phyloP scores from a whole-genome alignment of 805 yeast species.

The Kodamaea fukazawae region DNA sequence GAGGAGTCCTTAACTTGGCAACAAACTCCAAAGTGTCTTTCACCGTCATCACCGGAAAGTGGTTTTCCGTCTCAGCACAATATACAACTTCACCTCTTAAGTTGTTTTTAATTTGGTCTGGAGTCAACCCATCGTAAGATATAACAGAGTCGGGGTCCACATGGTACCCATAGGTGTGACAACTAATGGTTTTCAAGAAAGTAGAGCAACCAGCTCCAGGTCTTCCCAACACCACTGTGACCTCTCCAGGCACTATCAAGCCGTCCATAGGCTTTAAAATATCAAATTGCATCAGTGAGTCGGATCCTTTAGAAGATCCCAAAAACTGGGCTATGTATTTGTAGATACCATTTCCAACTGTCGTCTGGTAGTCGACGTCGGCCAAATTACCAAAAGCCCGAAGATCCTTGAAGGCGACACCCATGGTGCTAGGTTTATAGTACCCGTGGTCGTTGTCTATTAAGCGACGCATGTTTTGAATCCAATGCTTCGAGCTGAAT shows the following conservation, averaged over 20 bases:
- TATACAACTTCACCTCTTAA: slow-evolving; percentile 69
- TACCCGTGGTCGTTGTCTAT: slow-evolving; percentile 12
- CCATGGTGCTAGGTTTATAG: slow-evolving; percentile 15
- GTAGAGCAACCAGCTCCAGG: slow-evolving; percentile 85
- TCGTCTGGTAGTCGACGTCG: slow-evolving; percentile 16
- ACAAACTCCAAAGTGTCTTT: slow-evolving; percentile 64
- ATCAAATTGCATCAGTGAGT: slow-evolving; percentile 33
- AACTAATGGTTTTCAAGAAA: slow-evolving; percentile 60
- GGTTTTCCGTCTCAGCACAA: slow-evolving; percentile 66
- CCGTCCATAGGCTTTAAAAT: slow-evolving; percentile 69
- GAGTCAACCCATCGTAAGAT: slow-evolving; percentile 55
- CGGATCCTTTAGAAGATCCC: slow-evolving; percentile 9
- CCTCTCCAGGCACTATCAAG: slow-evolving; percentile 56
- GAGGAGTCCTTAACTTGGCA: slow-evolving; percentile 59
- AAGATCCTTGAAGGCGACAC: slow-evolving; percentile 15
- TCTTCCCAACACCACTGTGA: slow-evolving; percentile 71
- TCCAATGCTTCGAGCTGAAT: slow-evolving; percentile 14
- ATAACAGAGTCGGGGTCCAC: slow-evolving; percentile 46
- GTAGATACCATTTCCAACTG: slow-evolving; percentile 10
- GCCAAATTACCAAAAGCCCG: slow-evolving; percentile 14
- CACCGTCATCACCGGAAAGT: slow-evolving; percentile 67
- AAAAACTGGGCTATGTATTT: slow-evolving; percentile 7
- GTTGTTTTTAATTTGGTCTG: slow-evolving; percentile 47
- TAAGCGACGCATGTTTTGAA: slow-evolving; percentile 12
- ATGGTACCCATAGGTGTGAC: slow-evolving; percentile 59